A percentile compares a stretch with the other conserved stretches of the same genome.
These are phyloP conservation scores for Nakazawaea molendinolei DNA, from an alignment of 805 yeast genomes.

Conservation along the genomic window DNA sequence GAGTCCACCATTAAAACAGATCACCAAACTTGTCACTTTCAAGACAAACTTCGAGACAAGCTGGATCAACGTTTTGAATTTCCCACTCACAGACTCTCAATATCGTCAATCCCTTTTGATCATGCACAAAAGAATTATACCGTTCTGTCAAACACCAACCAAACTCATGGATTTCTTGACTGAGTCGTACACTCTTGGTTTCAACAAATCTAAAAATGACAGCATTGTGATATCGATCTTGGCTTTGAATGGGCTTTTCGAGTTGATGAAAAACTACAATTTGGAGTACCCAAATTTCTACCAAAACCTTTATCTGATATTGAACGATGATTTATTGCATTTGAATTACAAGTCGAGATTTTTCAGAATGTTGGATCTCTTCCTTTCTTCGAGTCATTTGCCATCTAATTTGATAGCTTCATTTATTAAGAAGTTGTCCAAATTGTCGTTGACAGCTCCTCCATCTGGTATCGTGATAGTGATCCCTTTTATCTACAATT, in stretches of 20 bases:
- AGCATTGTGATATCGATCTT: conserved; percentile 38
- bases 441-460: conserved; percentile 69
- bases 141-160: conserved; percentile 73
- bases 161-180: conserved; percentile 89
- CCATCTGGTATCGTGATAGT: conserved; percentile 85
- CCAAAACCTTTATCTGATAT: conserved; percentile 69
- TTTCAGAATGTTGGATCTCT: conserved; percentile 78
- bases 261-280: conserved; percentile 72
- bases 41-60: conserved; percentile 62
- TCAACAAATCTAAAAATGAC: conserved; percentile 13
- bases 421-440: conserved; percentile 75
- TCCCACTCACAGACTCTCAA: conserved; percentile 43
- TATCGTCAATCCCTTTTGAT: conserved; percentile 64
- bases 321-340: conserved; percentile 71
- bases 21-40: conserved; percentile 31
- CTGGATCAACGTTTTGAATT: conserved; percentile 52
- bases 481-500: conserved; percentile 87
- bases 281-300: conserved; percentile 91
- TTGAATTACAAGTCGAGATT: conserved; percentile 81
- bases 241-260: conserved; percentile 83
- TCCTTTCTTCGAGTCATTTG: conserved; percentile 80
- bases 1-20: conserved; percentile 38
- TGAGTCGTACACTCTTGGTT: conserved; percentile 60
- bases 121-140: conserved; percentile 79
- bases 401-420: conserved; percentile 83